phyloP scores from a whole-genome alignment of 306 rosid genomes.

The Dalbergia oliveri region DNA sequence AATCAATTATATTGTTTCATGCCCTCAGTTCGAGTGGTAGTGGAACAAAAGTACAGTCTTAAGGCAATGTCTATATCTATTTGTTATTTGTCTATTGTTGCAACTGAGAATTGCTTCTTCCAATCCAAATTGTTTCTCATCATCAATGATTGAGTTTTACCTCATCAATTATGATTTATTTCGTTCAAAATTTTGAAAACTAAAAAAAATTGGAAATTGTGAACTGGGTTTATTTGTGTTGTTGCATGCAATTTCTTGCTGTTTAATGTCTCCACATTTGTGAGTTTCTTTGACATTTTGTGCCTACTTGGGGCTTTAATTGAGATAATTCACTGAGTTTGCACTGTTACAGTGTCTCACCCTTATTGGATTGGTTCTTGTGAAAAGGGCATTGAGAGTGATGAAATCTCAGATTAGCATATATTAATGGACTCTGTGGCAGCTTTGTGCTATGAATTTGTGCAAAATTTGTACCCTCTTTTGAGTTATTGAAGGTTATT shows the following conservation, averaged over 20 bases:
- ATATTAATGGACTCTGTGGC: background rate
- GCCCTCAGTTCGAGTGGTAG: conserved; percentile 3
- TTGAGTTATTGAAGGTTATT: conserved; percentile 30
- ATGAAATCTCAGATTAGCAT: conserved; percentile 6
- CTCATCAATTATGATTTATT: background rate
- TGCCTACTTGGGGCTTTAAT: background rate
- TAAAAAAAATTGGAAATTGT: background rate
- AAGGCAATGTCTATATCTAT: conserved; percentile 4
- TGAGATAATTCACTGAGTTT: background rate
- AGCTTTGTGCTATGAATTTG: conserved; percentile 17
- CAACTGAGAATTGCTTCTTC: conserved; percentile 1
- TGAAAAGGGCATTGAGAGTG: background rate
- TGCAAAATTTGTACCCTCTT: conserved; percentile 6
- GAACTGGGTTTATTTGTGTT: background rate
- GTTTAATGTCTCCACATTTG: conserved; percentile 11
- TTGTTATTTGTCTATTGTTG: background rate
- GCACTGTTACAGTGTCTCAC: background rate
- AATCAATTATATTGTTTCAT: conserved; percentile 11
- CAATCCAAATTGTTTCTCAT: background rate
- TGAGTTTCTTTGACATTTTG: background rate
- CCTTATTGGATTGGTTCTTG: background rate
- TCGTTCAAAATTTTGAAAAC: background rate
- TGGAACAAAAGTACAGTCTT: background rate
- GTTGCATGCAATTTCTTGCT: background rate
- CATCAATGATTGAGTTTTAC: background rate